Evolutionary conservation across 2,329 filamentous ascomycete species (phyloP), one percentile per base, ranked within the genome.

Genomic region (Aureobasidium sp.): DNA sequence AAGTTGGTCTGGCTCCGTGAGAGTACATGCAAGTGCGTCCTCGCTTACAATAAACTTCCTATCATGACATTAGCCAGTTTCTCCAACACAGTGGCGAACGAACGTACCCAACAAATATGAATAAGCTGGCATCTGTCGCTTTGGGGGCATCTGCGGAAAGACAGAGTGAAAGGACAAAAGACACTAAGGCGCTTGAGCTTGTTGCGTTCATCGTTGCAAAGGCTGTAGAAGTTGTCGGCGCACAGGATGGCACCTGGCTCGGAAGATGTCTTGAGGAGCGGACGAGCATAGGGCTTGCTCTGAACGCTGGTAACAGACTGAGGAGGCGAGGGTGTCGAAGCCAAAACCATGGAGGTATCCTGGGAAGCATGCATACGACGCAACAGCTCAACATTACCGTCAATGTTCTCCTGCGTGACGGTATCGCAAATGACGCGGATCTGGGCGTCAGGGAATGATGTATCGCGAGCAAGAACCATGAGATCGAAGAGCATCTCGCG

Each of bases 401-500:
- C 16, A 23, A 51, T 18, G 42, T 40, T 61, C 13, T 40, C 45
- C 15, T 23, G 23, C 3, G 27, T 61, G 16, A 61, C 33, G 1
- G 47, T 53, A 5, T 53, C 25, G 25, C 23, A 31, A 16, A 63
- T 43, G 8, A 48, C 18, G 5, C 48, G 48, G 4, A 63, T 63
- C 27, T 63, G 47, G 10, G 33, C 38, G 38, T 63, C 38, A 1
- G 48, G 27, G 27, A 63, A 53, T 6, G 33, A 40, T 3, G 27
- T 43, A 23, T 63, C 60, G 47, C 47, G 60, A 11, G 60, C 38
- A 4, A 63, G 40, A 54, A 20, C 11, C 47, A 63, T 63, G 25
- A 63, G 48, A 1, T 45, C 9, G n/a, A 63, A 43, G 13, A 60
- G 27, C n/a, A n/a, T 47, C 42, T 38, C 43, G 13, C 42, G 56